Percentiles rank a stretch among this genome's conserved stretches.
phyloP scores from a whole-genome alignment of 1,139 yeast genomes.

The Scheffersomyces insectosa region DNA sequence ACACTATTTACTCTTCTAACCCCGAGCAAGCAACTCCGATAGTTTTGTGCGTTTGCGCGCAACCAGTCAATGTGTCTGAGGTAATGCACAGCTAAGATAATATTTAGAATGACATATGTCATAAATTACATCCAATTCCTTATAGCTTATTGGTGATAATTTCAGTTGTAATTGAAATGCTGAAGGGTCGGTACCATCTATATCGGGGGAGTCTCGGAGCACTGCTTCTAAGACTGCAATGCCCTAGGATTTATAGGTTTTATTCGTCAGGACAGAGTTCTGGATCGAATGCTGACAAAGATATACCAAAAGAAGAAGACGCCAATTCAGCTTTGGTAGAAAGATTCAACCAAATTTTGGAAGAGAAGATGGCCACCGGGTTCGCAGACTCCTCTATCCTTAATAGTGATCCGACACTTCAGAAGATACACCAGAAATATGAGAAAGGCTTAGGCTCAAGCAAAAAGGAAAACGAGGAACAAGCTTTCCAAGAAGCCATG shows the following conservation, averaged over 20 bases:
- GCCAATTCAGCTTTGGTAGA: slow-evolving; percentile 17
- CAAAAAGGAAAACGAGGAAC: not conserved
- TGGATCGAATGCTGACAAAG: not conserved
- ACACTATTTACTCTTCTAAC: no score
- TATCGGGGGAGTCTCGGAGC: no score
- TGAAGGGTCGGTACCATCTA: no score
- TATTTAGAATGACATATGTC: no score
- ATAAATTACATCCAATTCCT: no score
- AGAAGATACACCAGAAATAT: slow-evolving; percentile 10
- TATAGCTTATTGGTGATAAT: no score
- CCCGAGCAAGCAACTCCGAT: no score
- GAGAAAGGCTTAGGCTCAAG: slow-evolving; percentile 2
- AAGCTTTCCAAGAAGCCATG: slow-evolving; percentile 9
- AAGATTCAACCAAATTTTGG: slow-evolving; percentile 23
- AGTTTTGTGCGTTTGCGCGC: no score
- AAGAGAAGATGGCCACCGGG: slow-evolving; percentile 15
- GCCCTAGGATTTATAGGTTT: not conserved
- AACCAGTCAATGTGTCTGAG: no score
- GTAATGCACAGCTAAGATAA: no score
- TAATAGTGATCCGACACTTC: slow-evolving; percentile 10
- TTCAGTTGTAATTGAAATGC: no score
- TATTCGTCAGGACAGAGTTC: not conserved
- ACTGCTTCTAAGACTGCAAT: not conserved
- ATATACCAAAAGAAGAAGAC: not conserved
- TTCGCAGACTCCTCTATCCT: slow-evolving; percentile 6